Evolutionary conservation across 495 filamentous ascomycete species (phyloP), one percentile per base, ranked within the genome.

Genomic region (Trypethelium eluteriae): DNA sequence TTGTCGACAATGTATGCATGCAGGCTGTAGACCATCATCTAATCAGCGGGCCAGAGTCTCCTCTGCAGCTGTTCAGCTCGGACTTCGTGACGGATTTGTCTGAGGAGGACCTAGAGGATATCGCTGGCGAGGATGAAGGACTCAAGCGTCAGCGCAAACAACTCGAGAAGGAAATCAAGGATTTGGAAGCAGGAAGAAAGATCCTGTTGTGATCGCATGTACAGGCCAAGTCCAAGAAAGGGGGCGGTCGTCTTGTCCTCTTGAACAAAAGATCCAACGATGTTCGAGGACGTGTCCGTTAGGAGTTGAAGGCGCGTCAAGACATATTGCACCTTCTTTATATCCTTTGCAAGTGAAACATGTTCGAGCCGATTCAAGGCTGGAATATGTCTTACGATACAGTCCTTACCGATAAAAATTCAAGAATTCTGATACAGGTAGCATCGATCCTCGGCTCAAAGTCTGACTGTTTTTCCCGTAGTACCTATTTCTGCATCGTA

Each of bases 121-220:
- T 68, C 41, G 66, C 66, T 18, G 66, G 65, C 2, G 65, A 67
- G 38, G 65, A 57, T 39, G 35, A 34, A n/a, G 46, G 36, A 32
- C 39, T 73, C 50, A 69, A 74, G 14, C 63, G 49, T 11, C 72
- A 74, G 62, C 67, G 75, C 39, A 69, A 66, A 38, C 66, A 72
- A 47, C 41, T 76, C 36, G 69, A 74, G 49, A 62, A 67, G 36
- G 75, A 76, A 53, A 75, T 76, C 49, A 66, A 65, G n/a, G 69
- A 64, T 2, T 74, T 76, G 35, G 71, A 67, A 44, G 68, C 62
- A n/a, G 64, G 41, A 38, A 76, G 73, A 59, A 71, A 73, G 11
- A 63, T 65, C n/a, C 39, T 65, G 41, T 4, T 57, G 34, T 39
- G 35, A 65, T 35, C 25, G 25, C 25, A 25, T 25, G 0, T 25